Base-by-base conservation (phyloP, 805 yeast genomes). In the Candida loeiensis region DNA sequence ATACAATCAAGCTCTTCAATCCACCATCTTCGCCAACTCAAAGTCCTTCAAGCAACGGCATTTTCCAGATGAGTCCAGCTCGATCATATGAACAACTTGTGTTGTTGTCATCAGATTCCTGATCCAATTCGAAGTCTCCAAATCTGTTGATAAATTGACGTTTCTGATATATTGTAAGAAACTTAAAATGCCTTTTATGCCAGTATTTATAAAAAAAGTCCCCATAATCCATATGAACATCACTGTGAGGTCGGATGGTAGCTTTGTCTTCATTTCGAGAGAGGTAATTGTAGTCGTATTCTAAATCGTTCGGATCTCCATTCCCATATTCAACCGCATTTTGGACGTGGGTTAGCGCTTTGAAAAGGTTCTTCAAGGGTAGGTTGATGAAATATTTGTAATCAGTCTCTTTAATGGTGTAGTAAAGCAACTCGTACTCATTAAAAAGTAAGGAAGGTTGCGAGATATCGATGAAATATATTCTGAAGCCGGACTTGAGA, bases 401-500 rank as follows among this genome's bases (percentile, higher is more conserved):
- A 43, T 69, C 63, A 1, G 66, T 64, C 42, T 68, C 72, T 33
- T 61, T 58, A 20, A 67, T 62, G 3, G 71, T 52, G 40, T 68
- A 68, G 45, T 58, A 68, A n/a, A 69, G 54, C n/a, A 69, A 47
- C 36, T 69, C 73, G 41, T 53, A 69, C 30, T 69, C 71, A 46
- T 69, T 69, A 49, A 65, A 65, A 16, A 69, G 49, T 34, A 60
- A 37, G 3, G 71, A 61, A 2, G 71, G 72, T 46, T 61, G 71
- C 8, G 69, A 56, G 5, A 69, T 53, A 44, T 74, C 77, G 28
- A 74, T 57, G 49, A 69, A 73, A 32, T 54, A 64, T 4, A 74
- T 64, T 25, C 69, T 56, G 42, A 78, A 69, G 2, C 81, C 79
- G 0, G 75, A 65, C 53, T 79, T 80, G 17, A 74, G 46, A 45